Evolutionary conservation across 176 grass and related monocot genomes (phyloP).

Genomic region (Oropetium thomaeum): DNA sequence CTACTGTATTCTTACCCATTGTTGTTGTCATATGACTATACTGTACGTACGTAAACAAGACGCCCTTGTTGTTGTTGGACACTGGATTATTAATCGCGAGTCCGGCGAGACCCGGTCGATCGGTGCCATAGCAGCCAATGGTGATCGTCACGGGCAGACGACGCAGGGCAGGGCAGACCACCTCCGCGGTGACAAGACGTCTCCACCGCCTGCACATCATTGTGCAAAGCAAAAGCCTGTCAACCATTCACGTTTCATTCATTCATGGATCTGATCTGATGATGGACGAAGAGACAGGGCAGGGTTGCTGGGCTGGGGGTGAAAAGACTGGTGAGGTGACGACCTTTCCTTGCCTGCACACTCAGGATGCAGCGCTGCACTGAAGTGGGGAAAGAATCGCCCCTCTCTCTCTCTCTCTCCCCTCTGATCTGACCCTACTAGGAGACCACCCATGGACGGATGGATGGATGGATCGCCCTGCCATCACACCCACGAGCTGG

Average conservation of each 20-base stretch:
- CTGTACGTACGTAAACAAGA: no score
- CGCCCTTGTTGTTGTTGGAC: no score
- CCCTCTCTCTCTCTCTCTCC: background rate
- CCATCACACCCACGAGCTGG: conserved; percentile 51
- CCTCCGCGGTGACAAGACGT: conserved; percentile 45
- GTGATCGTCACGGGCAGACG: no score
- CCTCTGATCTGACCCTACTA: background rate
- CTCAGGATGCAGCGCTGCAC: background rate
- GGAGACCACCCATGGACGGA: background rate
- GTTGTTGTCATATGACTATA: no score
- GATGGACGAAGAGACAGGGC: background rate
- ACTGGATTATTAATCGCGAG: no score
- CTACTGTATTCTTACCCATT: no score
- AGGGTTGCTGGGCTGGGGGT: conserved; percentile 12
- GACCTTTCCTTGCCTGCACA: conserved; percentile 8
- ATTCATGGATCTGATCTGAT: background rate
- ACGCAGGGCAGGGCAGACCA: no score
- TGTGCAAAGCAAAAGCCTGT: background rate
- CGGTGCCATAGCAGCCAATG: no score
- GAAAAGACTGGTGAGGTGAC: conserved; percentile 50
- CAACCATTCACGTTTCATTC: background rate
- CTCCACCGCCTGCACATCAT: conserved; percentile 6
- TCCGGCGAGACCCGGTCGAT: no score
- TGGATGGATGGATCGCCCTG: no score
- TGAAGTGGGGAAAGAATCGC: conserved; percentile 1